phyloP scores from a whole-genome alignment of 2,329 filamentous ascomycete genomes.

The Fusarium chaquense region DNA sequence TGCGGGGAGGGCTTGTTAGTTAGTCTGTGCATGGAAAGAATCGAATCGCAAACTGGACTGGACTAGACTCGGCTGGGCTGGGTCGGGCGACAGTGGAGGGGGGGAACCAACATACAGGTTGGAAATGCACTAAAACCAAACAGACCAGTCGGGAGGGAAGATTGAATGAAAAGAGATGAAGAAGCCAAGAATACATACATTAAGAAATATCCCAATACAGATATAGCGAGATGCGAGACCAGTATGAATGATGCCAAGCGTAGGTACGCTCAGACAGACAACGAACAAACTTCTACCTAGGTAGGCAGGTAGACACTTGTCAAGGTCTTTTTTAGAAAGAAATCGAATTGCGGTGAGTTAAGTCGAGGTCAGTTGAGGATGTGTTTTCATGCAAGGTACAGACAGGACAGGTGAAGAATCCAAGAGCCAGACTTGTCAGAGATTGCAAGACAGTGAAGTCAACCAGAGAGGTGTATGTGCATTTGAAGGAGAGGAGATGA shows the following conservation, averaged over 20 bases:
- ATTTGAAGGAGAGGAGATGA: neutral
- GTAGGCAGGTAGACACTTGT: constrained; percentile 8
- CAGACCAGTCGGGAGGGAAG: neutral
- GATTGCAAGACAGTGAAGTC: constrained; percentile 1
- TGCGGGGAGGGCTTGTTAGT: constrained; percentile 46
- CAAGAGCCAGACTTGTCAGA: constrained; percentile 10
- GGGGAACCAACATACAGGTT: neutral
- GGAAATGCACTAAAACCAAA: constrained; percentile 10
- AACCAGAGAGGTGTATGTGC: neutral
- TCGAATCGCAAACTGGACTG: constrained; percentile 28
- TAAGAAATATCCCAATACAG: constrained; percentile 4
- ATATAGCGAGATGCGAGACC: neutral
- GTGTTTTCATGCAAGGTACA: neutral
- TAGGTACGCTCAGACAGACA: constrained; percentile 19
- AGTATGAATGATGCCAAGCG: constrained; percentile 12
- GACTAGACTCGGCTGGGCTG: constrained; percentile 1
- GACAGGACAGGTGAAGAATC: neutral
- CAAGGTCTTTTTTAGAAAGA: constrained; percentile 23
- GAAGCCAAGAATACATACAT: constrained; percentile 8
- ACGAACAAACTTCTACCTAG: neutral
- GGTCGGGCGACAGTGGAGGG: neutral
- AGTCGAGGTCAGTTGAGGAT: neutral
- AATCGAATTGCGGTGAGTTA: constrained; percentile 41
- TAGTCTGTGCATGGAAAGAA: constrained; percentile 25
- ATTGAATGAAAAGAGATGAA: constrained; percentile 12